phyloP scores from a whole-genome alignment of 164 flowering plant genomes.

The Litsea cubeba region DNA sequence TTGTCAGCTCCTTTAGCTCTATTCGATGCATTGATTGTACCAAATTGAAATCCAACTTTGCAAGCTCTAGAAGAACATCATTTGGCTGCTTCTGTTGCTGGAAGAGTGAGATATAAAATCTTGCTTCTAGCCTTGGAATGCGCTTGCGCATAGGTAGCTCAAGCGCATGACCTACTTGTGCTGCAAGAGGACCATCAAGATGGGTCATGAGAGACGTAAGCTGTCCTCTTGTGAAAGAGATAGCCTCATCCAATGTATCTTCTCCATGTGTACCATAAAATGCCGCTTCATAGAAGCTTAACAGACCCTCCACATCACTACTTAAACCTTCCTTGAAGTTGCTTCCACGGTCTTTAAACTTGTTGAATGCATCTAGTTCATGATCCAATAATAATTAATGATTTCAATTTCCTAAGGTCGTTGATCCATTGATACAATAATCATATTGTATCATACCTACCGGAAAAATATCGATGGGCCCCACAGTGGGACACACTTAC shows the following conservation, averaged over 20 bases:
- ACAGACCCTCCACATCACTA: not conserved
- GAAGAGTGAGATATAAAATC: not conserved
- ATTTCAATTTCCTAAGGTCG: no score
- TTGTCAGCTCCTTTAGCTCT: not conserved
- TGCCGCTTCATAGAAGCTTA: not conserved
- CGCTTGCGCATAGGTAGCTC: not conserved
- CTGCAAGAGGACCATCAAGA: not conserved
- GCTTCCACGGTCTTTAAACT: not conserved
- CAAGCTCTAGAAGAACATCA: not conserved
- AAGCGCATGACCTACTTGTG: not conserved
- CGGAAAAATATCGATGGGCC: no score
- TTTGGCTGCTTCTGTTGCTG: not conserved
- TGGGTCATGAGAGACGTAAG: not conserved
- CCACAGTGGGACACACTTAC: no score
- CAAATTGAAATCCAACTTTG: slow-evolving; percentile 1
- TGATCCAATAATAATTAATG: no score
- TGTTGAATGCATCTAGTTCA: no score
- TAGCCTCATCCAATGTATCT: not conserved
- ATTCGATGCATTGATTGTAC: not conserved
- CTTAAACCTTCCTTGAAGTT: not conserved
- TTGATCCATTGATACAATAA: no score
- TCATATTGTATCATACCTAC: no score
- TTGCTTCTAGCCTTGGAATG: not conserved
- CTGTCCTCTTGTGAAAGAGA: not conserved
- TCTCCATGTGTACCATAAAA: not conserved